Evolutionary conservation across 2,329 filamentous ascomycete genomes (phyloP).

Genomic region (Decorospora gaudefroyi): DNA sequence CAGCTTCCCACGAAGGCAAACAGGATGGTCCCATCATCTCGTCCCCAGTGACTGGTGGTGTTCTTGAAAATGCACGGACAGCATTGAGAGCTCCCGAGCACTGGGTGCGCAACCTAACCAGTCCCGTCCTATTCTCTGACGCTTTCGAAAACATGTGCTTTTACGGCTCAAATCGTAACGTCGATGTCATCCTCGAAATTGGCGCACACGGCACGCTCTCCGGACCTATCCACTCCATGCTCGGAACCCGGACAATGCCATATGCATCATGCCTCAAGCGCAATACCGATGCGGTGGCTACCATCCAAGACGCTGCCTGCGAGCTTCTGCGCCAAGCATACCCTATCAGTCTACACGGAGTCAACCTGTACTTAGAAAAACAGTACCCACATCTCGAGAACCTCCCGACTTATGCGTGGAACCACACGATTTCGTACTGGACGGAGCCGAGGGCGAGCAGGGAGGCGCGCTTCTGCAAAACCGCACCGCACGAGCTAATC

Average conservation of each 20-base stretch:
- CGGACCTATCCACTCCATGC: conserved; percentile 48
- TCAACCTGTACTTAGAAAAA: no score
- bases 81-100: conserved; percentile 15
- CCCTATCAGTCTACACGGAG: conserved; percentile 11
- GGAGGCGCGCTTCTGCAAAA: conserved; percentile 4
- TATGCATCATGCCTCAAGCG: conserved; percentile 19
- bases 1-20: not conserved
- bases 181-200: conserved; percentile 22
- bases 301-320: conserved; percentile 19
- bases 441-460: no score
- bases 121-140: conserved; percentile 22
- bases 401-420: no score
- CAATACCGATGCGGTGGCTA: conserved; percentile 10
- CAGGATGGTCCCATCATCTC: not conserved
- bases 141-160: conserved; percentile 14
- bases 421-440: no score
- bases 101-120: conserved; percentile 28
- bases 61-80: not conserved
- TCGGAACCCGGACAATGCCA: not conserved
- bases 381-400: no score
- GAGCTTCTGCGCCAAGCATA: conserved; percentile 16
- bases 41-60: conserved; percentile 3
- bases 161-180: not conserved
- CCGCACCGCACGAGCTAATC: conserved; percentile 26
- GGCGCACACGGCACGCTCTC: conserved; percentile 49